Base-by-base conservation (phyloP, 345 rosid species). In the Raphanus sativus region DNA sequence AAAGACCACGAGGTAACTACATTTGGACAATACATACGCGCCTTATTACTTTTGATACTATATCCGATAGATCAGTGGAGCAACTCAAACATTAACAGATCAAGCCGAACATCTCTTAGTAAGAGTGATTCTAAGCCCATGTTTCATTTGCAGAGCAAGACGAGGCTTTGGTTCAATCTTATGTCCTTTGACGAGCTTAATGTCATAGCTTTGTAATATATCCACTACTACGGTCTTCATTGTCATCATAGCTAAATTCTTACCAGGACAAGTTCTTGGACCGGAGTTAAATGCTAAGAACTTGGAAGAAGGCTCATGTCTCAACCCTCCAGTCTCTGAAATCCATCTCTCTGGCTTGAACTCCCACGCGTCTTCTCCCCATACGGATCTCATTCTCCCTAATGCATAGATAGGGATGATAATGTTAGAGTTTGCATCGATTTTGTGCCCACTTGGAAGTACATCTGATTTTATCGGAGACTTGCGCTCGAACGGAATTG, bases 381-480 rank as follows among this genome's bases (percentile, higher is more conserved):
- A 50, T 15, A 50, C 21, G 2, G 56, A 13, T 50, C 21, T 50
- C 21, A 50, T 50, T 16, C 56, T 50, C 56, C 56, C 56, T 15
- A 50, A 65, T 3, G 77, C 80, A 3, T 81, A 63, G 1, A 63
- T n/a, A 4, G 21, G 21, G 4, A 77, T 64, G 9, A 82, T 2
- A 3, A 82, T 50, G 1, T 15, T 67, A 62, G 66, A 2, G 65
- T 55, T 68, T 34, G 60, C 28, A 1, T 71, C 38, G 13, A 82
- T 30, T 45, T 55, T 34, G 13, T 79, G 82, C 6, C 82, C 80
- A 15, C 80, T 82, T 8, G 85, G 80, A 25, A 82, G 83, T 3
- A 69, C 75, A 66, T 82, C 85, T 0, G 67, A n/a, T 56, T 55
- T 9, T 1, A 55, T 3, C 1, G 81, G 25, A 24, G 64, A 28